Base-by-base conservation (phyloP, 805 yeast genomes). In the Torulaspora maleeae region DNA sequence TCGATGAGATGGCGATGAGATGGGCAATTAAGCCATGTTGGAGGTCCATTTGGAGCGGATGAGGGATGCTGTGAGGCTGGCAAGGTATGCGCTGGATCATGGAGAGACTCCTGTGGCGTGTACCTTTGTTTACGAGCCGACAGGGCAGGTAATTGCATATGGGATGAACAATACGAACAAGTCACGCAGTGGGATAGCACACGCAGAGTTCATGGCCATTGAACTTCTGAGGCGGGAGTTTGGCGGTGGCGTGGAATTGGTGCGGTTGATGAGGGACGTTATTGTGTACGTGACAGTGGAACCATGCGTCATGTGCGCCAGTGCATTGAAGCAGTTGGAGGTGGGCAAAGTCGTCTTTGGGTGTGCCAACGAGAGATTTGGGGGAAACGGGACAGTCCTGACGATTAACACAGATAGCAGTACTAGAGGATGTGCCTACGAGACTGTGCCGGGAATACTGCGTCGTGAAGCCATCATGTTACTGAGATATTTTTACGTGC, bases 271-370 rank as follows among this genome's bases (percentile, higher is more conserved):
- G 55, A 56, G 64, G 30, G 76, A 81, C 20, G 72, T 86, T 3
- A 80, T 79, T 25, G 71, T 93, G 6, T 91, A 89, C 63, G 99
- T 93, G 20, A 89, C 98, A 0, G 97, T 93, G 0, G 99, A 93
- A 65, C 99, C 99, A 0, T 93, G 99, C 61, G 84, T 93, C 6
- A 93, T 93, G 99, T 93, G 99, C 69, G 98, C 96, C 0, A 80
- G 93, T 33, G 89, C 95, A 2, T 67, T 93, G 33, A 75, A 90
- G 47, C 99, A 93, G 55, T 63, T 90, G 37, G 83, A 84, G 1
- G 79, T 93, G 9, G 66, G 78, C 25, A 70, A 72, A 33, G 96
- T 91, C 1, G 80, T 81, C 37, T 93, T 87, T 58, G 98, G 99
- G 0, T 90, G 96, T 59, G 93, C 88, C 0, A 93, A 93, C 62